These are phyloP conservation scores for Kuraishia molischiana DNA, from an alignment of 805 yeast genomes.

Conservation along the genomic window DNA sequence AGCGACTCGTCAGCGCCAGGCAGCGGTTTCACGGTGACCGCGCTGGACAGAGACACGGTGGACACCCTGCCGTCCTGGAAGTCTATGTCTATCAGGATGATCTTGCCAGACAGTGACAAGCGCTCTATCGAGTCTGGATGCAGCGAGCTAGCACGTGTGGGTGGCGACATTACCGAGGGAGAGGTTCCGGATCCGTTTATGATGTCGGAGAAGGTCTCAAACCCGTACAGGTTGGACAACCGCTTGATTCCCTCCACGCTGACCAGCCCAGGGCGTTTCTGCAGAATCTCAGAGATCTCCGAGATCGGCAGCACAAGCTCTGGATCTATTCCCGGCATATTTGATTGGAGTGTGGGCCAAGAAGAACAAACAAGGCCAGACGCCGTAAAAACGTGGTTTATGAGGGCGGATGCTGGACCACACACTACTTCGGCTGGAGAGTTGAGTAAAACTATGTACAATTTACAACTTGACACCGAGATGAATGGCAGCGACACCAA, in stretches of 20 bases:
- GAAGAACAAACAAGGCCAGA: too few species aligned
- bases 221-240: constrained; percentile 25
- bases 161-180: background rate
- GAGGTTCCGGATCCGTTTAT: background rate
- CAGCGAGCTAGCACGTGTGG: background rate
- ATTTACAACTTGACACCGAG: constrained; percentile 77
- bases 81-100: constrained; percentile 26
- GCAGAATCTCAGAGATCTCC: constrained; percentile 20
- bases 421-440: too few species aligned
- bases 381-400: too few species aligned
- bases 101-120: constrained; percentile 23
- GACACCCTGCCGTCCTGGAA: constrained; percentile 15
- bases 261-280: constrained; percentile 24
- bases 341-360: too few species aligned
- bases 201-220: constrained; percentile 23
- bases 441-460: too few species aligned
- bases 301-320: constrained; percentile 21
- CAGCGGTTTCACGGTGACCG: constrained; percentile 16
- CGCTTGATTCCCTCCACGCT: constrained; percentile 21
- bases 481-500: constrained; percentile 94
- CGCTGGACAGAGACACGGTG: constrained; percentile 21
- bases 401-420: too few species aligned
- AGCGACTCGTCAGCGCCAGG: background rate
- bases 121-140: constrained; percentile 13
- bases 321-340: constrained; percentile 23